These are phyloP conservation scores for Rossbeevera mucosa DNA, from an alignment of 768 basidiomycete genomes.

Conservation along the genomic window DNA sequence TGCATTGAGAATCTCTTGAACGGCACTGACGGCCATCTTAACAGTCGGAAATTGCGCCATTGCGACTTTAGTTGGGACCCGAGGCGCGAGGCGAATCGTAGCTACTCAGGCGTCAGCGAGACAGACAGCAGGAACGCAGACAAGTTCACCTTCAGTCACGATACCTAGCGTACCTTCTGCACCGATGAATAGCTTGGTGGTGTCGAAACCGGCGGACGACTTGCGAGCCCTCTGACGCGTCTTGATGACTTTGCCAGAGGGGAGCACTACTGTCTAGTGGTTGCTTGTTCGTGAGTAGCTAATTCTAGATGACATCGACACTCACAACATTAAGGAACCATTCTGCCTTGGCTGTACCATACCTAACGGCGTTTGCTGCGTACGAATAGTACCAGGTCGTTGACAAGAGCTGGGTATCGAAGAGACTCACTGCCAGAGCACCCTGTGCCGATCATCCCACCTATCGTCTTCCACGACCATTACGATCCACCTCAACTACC, in stretches of 20 bases:
- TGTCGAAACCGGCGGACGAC: slow-evolving; percentile 83
- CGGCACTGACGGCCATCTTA: slow-evolving; percentile 70
- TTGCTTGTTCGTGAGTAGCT: neutral
- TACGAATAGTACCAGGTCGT: neutral
- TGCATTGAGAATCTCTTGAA: slow-evolving; percentile 71
- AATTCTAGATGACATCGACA: slow-evolving; percentile 9
- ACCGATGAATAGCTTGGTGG: slow-evolving; percentile 84
- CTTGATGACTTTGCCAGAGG: slow-evolving; percentile 82
- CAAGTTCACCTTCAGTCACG: slow-evolving; percentile 67
- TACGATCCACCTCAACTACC: slow-evolving; percentile 1
- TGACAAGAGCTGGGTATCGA: neutral
- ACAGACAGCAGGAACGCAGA: neutral
- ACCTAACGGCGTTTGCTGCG: slow-evolving; percentile 74
- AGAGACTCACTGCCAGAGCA: slow-evolving; percentile 72
- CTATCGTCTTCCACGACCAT: slow-evolving; percentile 55
- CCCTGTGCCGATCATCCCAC: slow-evolving; percentile 85
- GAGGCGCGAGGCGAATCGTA: slow-evolving; percentile 76
- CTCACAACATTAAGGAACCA: slow-evolving; percentile 81
- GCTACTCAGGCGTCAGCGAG: slow-evolving; percentile 37
- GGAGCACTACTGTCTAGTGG: slow-evolving; percentile 73
- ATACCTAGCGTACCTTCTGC: slow-evolving; percentile 89
- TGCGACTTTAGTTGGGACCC: slow-evolving; percentile 79
- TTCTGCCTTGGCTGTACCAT: slow-evolving; percentile 83
- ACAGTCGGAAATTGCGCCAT: slow-evolving; percentile 85
- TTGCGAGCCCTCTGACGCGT: slow-evolving; percentile 77